These are phyloP conservation scores for Microsporum ferrugineum DNA, from an alignment of 2,329 filamentous ascomycete species.

Conservation along the genomic window DNA sequence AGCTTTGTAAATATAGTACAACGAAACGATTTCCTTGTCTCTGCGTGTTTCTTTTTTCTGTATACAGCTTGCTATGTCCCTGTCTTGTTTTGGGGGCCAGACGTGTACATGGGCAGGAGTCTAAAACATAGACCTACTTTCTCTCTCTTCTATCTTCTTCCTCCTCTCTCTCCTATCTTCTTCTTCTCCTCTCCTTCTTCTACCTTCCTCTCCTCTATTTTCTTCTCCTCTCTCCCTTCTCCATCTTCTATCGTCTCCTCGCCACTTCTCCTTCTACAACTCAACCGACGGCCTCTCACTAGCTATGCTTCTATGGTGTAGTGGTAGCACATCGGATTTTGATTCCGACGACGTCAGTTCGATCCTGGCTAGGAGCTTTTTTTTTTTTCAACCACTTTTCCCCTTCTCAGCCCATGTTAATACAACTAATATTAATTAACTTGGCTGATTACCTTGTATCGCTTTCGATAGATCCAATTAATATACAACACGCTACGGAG, in stretches of 20 bases:
- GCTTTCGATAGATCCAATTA: too few species aligned
- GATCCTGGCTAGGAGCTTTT: conserved; percentile 1
- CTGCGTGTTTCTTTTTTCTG: neutral
- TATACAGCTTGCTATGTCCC: neutral
- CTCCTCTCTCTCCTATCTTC: neutral
- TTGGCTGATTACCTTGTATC: too few species aligned
- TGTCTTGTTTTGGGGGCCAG: neutral
- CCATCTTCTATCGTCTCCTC: neutral
- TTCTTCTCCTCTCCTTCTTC: too few species aligned
- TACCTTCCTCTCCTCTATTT: neutral
- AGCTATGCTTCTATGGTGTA: conserved; percentile 2
- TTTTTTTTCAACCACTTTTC: neutral
- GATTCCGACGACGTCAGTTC: conserved; percentile 3
- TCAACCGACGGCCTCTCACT: neutral
- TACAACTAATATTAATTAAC: too few species aligned
- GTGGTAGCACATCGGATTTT: conserved; percentile 4
- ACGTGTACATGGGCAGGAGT: neutral
- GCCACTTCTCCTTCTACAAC: neutral
- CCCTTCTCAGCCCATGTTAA: neutral
- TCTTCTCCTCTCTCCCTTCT: neutral
- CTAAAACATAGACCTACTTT: neutral
- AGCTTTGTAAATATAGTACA: conserved; percentile 50
- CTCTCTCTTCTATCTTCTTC: neutral
- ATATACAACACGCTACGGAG: too few species aligned
- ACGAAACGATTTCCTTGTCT: neutral